Evolutionary conservation across 2,329 filamentous ascomycete genomes (phyloP), one percentile per base, ranked within the genome.

Genomic region (Cordyceps tenuipes): DNA sequence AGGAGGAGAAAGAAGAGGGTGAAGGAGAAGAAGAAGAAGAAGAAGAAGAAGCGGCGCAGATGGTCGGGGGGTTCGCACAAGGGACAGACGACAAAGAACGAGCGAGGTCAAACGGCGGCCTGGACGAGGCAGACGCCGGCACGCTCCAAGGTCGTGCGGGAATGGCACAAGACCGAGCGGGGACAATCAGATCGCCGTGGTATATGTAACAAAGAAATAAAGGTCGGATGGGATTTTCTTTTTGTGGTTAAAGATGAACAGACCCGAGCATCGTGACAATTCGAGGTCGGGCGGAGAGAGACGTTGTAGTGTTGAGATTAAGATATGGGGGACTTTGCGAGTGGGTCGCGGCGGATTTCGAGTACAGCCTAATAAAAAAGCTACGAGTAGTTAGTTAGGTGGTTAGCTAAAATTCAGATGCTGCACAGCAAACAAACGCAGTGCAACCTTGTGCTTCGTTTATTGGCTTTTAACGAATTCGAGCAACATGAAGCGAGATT

Each of bases 101-200:
- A n/a, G 23, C 23, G 23, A 59, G 59, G 61, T 64, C 62, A 62
- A 61, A 50, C 62, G 41, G 62, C 61, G 54, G 59, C 59, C 10
- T 59, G 49, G 46, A 49, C 31, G 59, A 52, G 36, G 46, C 54
- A 19, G 47, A 51, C 36, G 36, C 56, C 21, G 39, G 55, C 43
- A 36, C 34, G 44, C 34, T 34, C n/a, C 19, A 44, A 34, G 9
- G n/a, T 31, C 46, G 36, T n/a, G 36, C n/a, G n/a, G 4, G 47
- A 51, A 19, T 4, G 17, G 47, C 19, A 23, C 7, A 23, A 21
- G 31, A 3, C 17, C 31, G 13, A 34, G 47, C 6, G 15, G 49
- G 43, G 41, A 21, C 19, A 39, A 19, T 23, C 8, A 3, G 15
- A 8, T 41, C 6, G 36, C 12, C 23, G 12, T 23, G 3, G 17